Base-by-base conservation (phyloP, 2,329 filamentous ascomycete genomes). In the Pseudocercospora musae region DNA sequence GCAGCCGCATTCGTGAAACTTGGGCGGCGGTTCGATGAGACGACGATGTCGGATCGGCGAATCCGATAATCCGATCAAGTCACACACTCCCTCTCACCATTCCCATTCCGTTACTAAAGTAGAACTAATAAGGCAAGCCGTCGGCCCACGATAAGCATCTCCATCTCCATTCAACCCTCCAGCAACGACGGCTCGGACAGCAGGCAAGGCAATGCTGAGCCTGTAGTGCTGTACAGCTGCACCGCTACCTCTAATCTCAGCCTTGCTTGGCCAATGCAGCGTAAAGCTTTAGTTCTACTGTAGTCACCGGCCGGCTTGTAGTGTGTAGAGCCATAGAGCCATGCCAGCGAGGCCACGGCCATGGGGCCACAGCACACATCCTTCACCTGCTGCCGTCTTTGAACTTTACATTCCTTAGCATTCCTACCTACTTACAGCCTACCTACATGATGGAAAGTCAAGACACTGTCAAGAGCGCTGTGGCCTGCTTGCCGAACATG, bases 361-460 rank as follows among this genome's bases (percentile, higher is more conserved):
- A 46, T 46, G 42, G 27, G 46, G 46, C 21, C 20, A 50, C 46
- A 27, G 46, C 46, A 23, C 46, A 50, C 21, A 50, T 50, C 46
- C 46, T 50, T 50, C 46, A 15, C 20, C n/a, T n/a, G n/a, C n/a
- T n/a, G n/a, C n/a, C n/a, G n/a, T n/a, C n/a, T n/a, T 57, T 29
- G 11, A n/a, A 33, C 18, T 20, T 33, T 10, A 20, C 50, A 29
- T 31, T 56, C 25, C 53, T 27, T 40, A 29, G n/a, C 37, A 42
- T 25, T 37, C 33, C 33, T 42, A 37, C 42, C 20, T n/a, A n/a
- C n/a, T 18, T 54, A 15, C 9, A 29, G 11, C 20, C 10, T n/a
- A 50, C n/a, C 29, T 40, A 29, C 53, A 74, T 73, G 68, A 71
- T 73, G 49, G 65, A 65, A 25, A 49, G 65, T 40, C 70, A 71